Base-by-base conservation (phyloP, 768 basidiomycete species). In the Tephrocybe sp. region DNA sequence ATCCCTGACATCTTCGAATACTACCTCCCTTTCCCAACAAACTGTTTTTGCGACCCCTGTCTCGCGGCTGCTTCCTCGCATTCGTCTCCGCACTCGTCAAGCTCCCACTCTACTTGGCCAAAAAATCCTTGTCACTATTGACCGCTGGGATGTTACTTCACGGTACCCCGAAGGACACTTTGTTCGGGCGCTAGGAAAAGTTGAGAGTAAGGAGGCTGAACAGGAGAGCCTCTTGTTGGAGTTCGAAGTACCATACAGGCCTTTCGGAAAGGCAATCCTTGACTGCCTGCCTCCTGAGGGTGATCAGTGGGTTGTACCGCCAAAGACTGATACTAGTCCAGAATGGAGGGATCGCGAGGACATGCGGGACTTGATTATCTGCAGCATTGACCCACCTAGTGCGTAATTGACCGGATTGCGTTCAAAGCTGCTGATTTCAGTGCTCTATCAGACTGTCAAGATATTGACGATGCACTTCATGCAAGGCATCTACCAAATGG, bases 381-480 rank as follows among this genome's bases (percentile, higher is more conserved):
- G 97, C 66, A 97, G 94, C 62, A 98, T 99, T 57, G 97, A 99
- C 71, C 97, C 97, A 2, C 94, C 93, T 11, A 84, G 93, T 91
- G 53, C 26, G 68, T 60, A 6, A 35, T 6, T 21, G 11, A 8
- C 13, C 30, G 5, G 9, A 2, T 12, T 15, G 18, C 16, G 8
- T 13, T 8, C 35, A 24, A 18, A n/a, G n/a, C 15, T 5, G 13
- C 22, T 26, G 24, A 34, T 19, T 16, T 12, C 15, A 3, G 2
- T 44, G 43, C 9, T 16, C 4, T 49, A 34, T 1, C 50, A 95
- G 94, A 83, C 38, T 98, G 97, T 70, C 92, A 96, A 60, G 97
- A 99, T 69, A 99, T 99, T 15, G 97, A 99, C 60, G 97, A 99
- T 65, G 97, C 97, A 0, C 71, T 99, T 12, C 97, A 99, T 66